These are phyloP conservation scores for Metarhizium album DNA, from an alignment of 2,329 filamentous ascomycete genomes.

Conservation along the genomic window DNA sequence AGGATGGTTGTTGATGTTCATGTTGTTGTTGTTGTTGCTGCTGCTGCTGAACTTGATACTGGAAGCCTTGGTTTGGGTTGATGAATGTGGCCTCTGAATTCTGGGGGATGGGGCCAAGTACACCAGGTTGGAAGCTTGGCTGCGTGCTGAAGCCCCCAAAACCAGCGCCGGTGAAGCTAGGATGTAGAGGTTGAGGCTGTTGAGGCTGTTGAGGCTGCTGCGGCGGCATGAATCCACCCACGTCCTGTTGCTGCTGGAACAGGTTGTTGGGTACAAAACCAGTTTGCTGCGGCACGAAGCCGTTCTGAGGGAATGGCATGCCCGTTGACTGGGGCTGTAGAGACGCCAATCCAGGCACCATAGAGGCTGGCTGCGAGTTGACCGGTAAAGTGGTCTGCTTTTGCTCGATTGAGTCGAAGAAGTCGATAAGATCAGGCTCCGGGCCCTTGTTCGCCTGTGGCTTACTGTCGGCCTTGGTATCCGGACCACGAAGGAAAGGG, in stretches of 20 bases:
- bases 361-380: constrained; percentile 23
- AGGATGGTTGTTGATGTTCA: constrained; percentile 11
- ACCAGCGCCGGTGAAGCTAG: constrained; percentile 56
- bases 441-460: constrained; percentile 48
- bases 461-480: constrained; percentile 27
- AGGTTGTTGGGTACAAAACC: constrained; percentile 18
- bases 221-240: constrained; percentile 12
- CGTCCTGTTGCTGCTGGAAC: constrained; percentile 21
- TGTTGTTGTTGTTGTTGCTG: constrained; percentile 14
- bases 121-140: constrained; percentile 40
- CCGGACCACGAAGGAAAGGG: constrained; percentile 28
- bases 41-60: constrained; percentile 11
- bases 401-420: constrained; percentile 87
- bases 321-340: constrained; percentile 29
- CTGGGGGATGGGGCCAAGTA: constrained; percentile 47
- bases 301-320: constrained; percentile 18
- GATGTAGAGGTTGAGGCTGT: constrained; percentile 23
- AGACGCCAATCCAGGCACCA: constrained; percentile 21
- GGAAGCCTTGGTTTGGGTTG: constrained; percentile 17
- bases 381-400: constrained; percentile 64
- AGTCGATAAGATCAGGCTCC: constrained; percentile 77
- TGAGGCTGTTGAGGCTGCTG: constrained; percentile 23
- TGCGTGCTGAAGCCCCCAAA: constrained; percentile 76
- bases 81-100: constrained; percentile 42
- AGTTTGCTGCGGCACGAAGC: constrained; percentile 15